A percentile compares a stretch with the other conserved stretches of the same genome.
phyloP scores from a whole-genome alignment of 768 basidiomycete genomes.

The Boletus barrowsii region DNA sequence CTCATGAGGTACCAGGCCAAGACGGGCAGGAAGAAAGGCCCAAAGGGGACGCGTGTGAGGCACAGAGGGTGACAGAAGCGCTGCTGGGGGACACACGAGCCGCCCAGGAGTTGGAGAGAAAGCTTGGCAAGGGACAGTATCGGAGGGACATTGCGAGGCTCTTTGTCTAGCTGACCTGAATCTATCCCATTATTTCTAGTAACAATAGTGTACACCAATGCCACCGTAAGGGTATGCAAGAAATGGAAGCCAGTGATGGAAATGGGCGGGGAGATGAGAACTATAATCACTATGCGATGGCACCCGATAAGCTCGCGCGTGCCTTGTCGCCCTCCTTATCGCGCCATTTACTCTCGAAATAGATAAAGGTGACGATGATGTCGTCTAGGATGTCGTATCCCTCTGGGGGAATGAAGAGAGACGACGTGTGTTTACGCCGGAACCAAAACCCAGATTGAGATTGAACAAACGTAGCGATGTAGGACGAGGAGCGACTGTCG shows the following conservation, averaged over 20 bases:
- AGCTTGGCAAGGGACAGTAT: conserved; percentile 14
- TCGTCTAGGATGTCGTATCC: conserved; percentile 33
- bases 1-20: background rate
- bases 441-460: conserved; percentile 13
- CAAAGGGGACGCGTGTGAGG: background rate
- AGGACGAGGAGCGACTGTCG: conserved; percentile 1
- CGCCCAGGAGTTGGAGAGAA: conserved; percentile 13
- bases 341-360: conserved; percentile 31
- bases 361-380: conserved; percentile 36
- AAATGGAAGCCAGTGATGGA: background rate
- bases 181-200: too few species aligned
- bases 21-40: background rate
- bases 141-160: conserved; percentile 9
- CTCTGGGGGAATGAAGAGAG: conserved; percentile 28
- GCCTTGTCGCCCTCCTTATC: conserved; percentile 21
- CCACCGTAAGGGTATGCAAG: background rate
- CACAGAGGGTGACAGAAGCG: background rate
- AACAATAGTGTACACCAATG: background rate
- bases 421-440: conserved; percentile 15
- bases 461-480: conserved; percentile 28
- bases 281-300: background rate
- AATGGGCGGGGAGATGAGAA: background rate
- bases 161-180: conserved; percentile 6
- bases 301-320: conserved; percentile 3
- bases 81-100: background rate